Evolutionary conservation across 1,284 basidiomycete species (phyloP).

Genomic region (Cryptococcus sp.): DNA sequence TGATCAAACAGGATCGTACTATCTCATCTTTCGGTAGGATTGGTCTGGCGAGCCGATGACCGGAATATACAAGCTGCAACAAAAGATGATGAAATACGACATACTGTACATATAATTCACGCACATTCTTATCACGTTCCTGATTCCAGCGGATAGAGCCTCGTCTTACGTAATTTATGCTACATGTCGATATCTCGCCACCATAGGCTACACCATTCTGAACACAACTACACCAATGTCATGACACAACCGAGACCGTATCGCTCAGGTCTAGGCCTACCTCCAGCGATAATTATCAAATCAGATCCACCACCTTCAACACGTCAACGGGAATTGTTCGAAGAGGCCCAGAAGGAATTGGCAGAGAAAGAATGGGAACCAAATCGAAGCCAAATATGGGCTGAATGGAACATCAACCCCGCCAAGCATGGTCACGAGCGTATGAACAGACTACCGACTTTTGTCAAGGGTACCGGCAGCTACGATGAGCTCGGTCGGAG

Average conservation of each 20-base stretch:
- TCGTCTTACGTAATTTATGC: no score
- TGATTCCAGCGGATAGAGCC: no score
- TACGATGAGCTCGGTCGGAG: conserved; percentile 39
- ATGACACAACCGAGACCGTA: conserved; percentile 6
- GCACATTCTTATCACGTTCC: no score
- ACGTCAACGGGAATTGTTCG: conserved; percentile 3
- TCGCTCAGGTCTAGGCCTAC: conserved; percentile 25
- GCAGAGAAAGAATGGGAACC: neutral
- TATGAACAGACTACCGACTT: conserved; percentile 26
- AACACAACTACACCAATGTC: neutral
- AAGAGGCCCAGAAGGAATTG: neutral
- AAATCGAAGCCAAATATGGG: conserved; percentile 15
- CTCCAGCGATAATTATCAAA: conserved; percentile 27
- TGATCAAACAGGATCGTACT: no score
- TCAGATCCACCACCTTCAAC: conserved; percentile 12
- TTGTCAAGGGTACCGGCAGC: conserved; percentile 19
- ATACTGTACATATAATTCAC: no score
- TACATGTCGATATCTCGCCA: neutral
- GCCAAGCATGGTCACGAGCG: conserved; percentile 30
- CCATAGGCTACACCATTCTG: neutral
- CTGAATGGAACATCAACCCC: conserved; percentile 41
- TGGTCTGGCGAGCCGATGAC: no score
- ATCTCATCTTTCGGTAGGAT: no score
- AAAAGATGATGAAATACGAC: no score
- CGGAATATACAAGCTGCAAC: no score